A percentile compares a stretch with the other conserved stretches of the same genome.
These are phyloP conservation scores for Nannochloris sp. DNA, from an alignment of 139 green algal species.

Conservation along the genomic window DNA sequence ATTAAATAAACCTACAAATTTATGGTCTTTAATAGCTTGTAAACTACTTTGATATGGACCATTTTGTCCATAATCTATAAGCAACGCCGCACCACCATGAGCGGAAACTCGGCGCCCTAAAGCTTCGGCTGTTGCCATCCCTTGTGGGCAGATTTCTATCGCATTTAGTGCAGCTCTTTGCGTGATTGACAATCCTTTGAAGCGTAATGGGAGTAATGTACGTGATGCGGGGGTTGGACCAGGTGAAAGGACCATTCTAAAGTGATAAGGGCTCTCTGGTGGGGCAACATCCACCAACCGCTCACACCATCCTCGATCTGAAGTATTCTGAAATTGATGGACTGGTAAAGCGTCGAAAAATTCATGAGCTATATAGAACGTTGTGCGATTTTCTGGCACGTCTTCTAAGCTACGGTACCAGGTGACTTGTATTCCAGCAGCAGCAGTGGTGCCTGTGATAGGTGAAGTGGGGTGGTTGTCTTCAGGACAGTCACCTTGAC, in stretches of 20 bases:
- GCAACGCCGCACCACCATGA: conserved; percentile 73
- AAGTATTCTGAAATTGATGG: conserved; percentile 81
- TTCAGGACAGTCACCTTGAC: not conserved
- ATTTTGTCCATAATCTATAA: conserved; percentile 93
- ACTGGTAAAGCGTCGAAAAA: conserved; percentile 96
- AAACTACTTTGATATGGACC: conserved; percentile 65
- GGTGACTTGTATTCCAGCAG: conserved; percentile 31
- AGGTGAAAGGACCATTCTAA: conserved; percentile 78
- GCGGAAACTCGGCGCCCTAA: conserved; percentile 61
- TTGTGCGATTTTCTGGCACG: conserved; percentile 43
- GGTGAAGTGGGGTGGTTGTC: no score
- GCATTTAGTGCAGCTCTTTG: conserved; percentile 16
- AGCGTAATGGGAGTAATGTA: conserved; percentile 59
- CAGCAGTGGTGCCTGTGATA: not conserved
- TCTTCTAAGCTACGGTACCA: conserved; percentile 64
- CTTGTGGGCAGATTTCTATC: conserved; percentile 55
- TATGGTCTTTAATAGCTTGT: conserved; percentile 51
- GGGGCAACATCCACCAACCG: conserved; percentile 68
- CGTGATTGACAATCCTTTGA: conserved; percentile 36
- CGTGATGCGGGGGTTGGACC: conserved; percentile 46
- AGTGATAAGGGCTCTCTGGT: conserved; percentile 30
- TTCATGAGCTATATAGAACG: conserved; percentile 89
- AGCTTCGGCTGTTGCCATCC: conserved; percentile 56
- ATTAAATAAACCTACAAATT: conserved; percentile 59
- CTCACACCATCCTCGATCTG: conserved; percentile 63